phyloP scores from a whole-genome alignment of 495 filamentous ascomycete species.

The Hyaloscypha hepaticicola region DNA sequence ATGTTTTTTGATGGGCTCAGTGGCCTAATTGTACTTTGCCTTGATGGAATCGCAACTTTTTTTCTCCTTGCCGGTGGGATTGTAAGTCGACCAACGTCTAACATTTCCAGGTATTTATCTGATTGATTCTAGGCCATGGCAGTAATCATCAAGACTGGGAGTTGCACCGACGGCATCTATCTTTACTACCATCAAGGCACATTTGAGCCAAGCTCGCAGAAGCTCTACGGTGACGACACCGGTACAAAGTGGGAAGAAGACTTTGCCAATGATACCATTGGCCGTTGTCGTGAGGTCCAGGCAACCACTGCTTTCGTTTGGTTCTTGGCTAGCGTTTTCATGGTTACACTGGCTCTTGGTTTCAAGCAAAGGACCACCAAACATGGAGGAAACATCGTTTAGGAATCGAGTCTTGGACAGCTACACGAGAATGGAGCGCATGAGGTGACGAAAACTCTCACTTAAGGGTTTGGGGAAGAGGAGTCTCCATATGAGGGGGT shows the following conservation, averaged over 20 bases:
- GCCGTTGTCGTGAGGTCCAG: slow-evolving; percentile 22
- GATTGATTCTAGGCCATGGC: slow-evolving; percentile 21
- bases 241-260: neutral
- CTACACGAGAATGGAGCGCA: too few species aligned
- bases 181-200: neutral
- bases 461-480: too few species aligned
- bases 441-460: too few species aligned
- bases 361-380: slow-evolving; percentile 12
- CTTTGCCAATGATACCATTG: neutral
- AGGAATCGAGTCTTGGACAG: neutral
- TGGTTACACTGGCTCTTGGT: neutral
- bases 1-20: slow-evolving; percentile 42
- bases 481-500: too few species aligned
- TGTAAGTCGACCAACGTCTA: slow-evolving; percentile 40
- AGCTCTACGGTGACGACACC: neutral
- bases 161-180: slow-evolving; percentile 15
- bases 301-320: slow-evolving; percentile 29
- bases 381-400: slow-evolving; percentile 20
- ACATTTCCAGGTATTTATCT: neutral
- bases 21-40: slow-evolving; percentile 37
- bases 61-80: slow-evolving; percentile 53
- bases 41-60: slow-evolving; percentile 45
- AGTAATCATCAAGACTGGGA: slow-evolving; percentile 16
- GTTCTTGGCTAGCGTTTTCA: slow-evolving; percentile 18
- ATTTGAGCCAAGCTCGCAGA: neutral